phyloP scores from a whole-genome alignment of 2,329 filamentous ascomycete genomes.

The Cadophora gregata region DNA sequence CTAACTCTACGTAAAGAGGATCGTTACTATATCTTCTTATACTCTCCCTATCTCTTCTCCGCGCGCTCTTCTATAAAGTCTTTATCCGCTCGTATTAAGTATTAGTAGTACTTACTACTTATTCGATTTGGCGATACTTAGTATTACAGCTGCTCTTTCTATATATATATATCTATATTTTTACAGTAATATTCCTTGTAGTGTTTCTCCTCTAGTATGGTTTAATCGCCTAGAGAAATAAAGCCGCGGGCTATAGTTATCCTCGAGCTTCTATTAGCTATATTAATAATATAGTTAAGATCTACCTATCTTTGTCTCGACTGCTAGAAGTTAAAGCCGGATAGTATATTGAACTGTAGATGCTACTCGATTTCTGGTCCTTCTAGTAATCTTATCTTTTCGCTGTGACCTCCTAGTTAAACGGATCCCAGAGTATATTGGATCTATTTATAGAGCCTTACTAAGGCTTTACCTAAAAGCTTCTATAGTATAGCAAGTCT shows the following conservation, averaged over 20 bases:
- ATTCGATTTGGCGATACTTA: conserved; percentile 31
- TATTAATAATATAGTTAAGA: conserved; percentile 16
- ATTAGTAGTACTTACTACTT: conserved; percentile 25
- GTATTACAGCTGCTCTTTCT: conserved; percentile 23
- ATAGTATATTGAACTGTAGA: conserved; percentile 30
- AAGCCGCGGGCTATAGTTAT: conserved; percentile 15
- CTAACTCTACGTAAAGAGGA: conserved; percentile 32
- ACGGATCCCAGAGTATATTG: conserved; percentile 33
- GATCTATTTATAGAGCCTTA: conserved; percentile 44
- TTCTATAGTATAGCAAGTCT: conserved; percentile 17
- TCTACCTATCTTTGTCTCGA: conserved; percentile 27
- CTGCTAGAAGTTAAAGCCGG: conserved; percentile 29
- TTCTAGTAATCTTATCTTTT: conserved; percentile 42
- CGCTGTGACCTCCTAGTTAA: conserved; percentile 39
- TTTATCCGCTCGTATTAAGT: conserved; percentile 30
- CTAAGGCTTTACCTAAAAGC: conserved; percentile 32
- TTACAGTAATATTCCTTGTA: conserved; percentile 19
- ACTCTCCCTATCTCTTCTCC: conserved; percentile 29
- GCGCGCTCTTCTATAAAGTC: conserved; percentile 29
- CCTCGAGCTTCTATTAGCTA: conserved; percentile 21
- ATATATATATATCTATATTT: conserved; percentile 31
- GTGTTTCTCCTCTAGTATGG: conserved; percentile 20
- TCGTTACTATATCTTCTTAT: conserved; percentile 28
- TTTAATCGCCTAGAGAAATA: conserved; percentile 32
- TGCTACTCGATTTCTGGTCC: conserved; percentile 31